Evolutionary conservation across 805 yeast species (phyloP).

Genomic region (Ogataea allantospora): DNA sequence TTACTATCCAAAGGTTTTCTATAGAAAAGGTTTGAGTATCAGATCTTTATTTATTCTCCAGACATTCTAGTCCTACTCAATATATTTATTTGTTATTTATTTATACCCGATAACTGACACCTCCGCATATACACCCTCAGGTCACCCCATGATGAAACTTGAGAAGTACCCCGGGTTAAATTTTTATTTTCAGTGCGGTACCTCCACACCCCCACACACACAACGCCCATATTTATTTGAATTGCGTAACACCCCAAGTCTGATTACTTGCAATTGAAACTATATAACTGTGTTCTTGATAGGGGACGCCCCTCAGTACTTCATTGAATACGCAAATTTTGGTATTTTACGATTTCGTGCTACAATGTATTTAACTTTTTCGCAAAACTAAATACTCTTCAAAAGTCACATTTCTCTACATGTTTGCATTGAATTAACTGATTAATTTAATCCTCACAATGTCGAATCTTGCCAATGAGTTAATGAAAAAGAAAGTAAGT

Average conservation of each 20-base stretch:
- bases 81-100: conserved; percentile 1
- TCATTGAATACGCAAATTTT: too few species aligned
- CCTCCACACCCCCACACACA: too few species aligned
- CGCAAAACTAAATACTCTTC: too few species aligned
- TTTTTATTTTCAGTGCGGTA: too few species aligned
- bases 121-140: background rate
- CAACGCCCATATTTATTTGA: too few species aligned
- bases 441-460: background rate
- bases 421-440: background rate
- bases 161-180: background rate
- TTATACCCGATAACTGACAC: too few species aligned
- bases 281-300: too few species aligned
- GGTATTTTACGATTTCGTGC: too few species aligned
- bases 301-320: too few species aligned
- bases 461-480: background rate
- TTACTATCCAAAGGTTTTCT: background rate
- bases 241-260: too few species aligned
- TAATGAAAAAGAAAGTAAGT: background rate
- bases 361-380: too few species aligned
- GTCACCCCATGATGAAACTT: background rate
- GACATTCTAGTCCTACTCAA: background rate
- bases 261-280: too few species aligned
- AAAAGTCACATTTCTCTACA: background rate
- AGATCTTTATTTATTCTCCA: conserved; percentile 1
- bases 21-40: conserved; percentile 1